phyloP scores from a whole-genome alignment of 2,329 filamentous ascomycete species.

The Aspergillus puulaauensis region DNA sequence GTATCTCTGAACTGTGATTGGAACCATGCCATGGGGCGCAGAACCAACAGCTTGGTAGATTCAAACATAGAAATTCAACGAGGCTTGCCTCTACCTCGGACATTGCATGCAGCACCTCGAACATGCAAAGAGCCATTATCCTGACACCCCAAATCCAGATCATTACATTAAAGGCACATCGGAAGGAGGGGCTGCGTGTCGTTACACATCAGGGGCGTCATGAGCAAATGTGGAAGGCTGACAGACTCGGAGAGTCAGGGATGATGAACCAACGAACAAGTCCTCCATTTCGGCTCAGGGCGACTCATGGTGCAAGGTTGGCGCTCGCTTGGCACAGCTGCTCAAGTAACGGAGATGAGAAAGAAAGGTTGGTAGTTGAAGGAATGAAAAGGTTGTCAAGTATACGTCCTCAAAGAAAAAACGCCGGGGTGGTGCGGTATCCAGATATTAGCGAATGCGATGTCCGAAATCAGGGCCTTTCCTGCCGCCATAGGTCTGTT shows the following conservation, averaged over 20 bases:
- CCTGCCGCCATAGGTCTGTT: constrained; percentile 28
- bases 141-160: background rate
- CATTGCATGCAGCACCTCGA: background rate
- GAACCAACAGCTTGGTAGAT: constrained; percentile 7
- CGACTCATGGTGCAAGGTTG: background rate
- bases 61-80: background rate
- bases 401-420: background rate
- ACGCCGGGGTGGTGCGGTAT: background rate
- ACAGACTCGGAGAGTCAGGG: background rate
- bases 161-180: background rate
- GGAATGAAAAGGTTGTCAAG: constrained; percentile 2
- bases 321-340: background rate
- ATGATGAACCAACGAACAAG: background rate
- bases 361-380: background rate
- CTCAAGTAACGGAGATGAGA: background rate
- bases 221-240: background rate
- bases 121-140: background rate
- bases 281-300: background rate
- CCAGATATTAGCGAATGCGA: constrained; percentile 10
- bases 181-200: background rate
- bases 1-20: constrained; percentile 8
- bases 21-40: constrained; percentile 6
- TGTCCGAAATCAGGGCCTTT: constrained; percentile 25
- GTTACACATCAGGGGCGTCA: background rate
- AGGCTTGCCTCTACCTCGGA: constrained; percentile 1